phyloP scores from a whole-genome alignment of 83 land plant species.

The Picea abies region DNA sequence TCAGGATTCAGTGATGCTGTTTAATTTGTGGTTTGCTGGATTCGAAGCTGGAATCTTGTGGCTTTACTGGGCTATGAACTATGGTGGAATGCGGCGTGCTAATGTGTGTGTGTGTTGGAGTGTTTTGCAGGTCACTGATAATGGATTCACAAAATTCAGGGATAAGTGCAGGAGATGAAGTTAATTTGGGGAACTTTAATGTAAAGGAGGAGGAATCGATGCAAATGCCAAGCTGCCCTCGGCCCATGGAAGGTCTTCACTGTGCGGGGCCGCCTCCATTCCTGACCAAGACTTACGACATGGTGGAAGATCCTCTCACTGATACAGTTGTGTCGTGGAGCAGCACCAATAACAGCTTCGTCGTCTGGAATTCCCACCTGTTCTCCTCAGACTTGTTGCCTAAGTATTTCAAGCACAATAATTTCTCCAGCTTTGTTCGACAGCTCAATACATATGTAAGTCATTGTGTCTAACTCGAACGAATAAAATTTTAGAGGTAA shows the following conservation, averaged over 20 bases:
- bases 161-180: too few relatives aligned
- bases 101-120: too few relatives aligned
- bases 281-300: constrained; percentile 66
- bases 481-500: background rate
- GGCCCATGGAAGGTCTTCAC: constrained; percentile 59
- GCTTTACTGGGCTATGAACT: too few relatives aligned
- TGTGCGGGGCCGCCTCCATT: constrained; percentile 67
- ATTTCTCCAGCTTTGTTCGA: constrained; percentile 73
- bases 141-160: too few relatives aligned
- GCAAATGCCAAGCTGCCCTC: background rate
- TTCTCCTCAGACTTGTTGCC: constrained; percentile 59
- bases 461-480: background rate
- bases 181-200: too few relatives aligned
- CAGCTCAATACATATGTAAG: constrained; percentile 75
- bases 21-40: too few relatives aligned
- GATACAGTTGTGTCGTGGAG: constrained; percentile 72
- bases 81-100: too few relatives aligned
- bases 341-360: constrained; percentile 51
- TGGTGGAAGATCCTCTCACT: constrained; percentile 75
- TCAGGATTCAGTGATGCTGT: too few relatives aligned
- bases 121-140: too few relatives aligned
- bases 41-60: too few relatives aligned
- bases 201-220: too few relatives aligned
- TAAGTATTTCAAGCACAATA: constrained; percentile 59
- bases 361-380: constrained; percentile 62